These are phyloP conservation scores for Naegleria fowleri DNA, from an alignment of 208 protist genomes.

Conservation along the genomic window DNA sequence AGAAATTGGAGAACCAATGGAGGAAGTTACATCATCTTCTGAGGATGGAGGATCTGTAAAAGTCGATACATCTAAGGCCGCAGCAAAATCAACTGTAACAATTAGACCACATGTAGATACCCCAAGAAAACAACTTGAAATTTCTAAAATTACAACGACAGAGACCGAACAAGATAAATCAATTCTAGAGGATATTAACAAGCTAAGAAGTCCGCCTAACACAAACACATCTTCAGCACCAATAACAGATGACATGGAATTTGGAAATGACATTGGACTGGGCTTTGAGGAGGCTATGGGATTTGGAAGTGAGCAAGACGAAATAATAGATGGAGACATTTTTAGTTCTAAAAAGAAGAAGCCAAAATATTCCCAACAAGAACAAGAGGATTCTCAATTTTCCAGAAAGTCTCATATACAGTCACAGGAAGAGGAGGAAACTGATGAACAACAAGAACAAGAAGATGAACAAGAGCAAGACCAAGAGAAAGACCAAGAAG, in stretches of 20 bases:
- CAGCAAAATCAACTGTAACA: background rate
- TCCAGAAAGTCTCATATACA: too few species aligned
- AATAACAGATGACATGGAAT: too few species aligned
- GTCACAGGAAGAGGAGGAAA: background rate
- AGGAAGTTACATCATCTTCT: background rate
- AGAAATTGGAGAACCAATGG: background rate
- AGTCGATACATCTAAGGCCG: background rate
- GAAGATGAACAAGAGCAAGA: too few species aligned
- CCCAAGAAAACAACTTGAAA: too few species aligned
- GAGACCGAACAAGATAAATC: too few species aligned
- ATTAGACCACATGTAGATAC: background rate
- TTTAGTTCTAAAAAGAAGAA: background rate
- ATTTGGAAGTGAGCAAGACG: background rate
- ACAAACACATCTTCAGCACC: background rate
- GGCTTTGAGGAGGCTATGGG: too few species aligned
- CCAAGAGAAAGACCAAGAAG: too few species aligned
- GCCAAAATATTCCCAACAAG: background rate
- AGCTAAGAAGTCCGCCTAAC: background rate
- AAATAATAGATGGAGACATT: background rate
- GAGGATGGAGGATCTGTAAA: background rate
- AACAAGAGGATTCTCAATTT: background rate
- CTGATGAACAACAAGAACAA: background rate
- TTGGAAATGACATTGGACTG: background rate
- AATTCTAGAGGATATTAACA: background rate
- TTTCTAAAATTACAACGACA: too few species aligned